Base-by-base conservation (phyloP, 805 yeast genomes). In the Blastobotrys robertii region DNA sequence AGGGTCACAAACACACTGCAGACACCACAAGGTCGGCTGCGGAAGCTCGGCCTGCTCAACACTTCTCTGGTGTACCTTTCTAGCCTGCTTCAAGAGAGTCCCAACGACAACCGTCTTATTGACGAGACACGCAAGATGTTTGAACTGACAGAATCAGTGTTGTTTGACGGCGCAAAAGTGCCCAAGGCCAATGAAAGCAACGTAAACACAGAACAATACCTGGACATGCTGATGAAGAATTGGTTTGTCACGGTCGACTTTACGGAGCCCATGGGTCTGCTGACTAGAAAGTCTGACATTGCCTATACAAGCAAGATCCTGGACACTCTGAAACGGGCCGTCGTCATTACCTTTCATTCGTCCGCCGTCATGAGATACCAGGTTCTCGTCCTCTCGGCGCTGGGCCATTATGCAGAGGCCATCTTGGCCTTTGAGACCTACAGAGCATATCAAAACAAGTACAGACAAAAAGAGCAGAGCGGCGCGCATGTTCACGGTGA, bases 281-380 rank as follows among this genome's bases (percentile, higher is more conserved):
- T 48, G 16, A 31, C 36, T 4, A 22, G 12, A 11, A 16, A 13
- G 8, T 30, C 34, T 7, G 45, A 45, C 8, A 39, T 46, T 9
- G 43, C 28, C 12, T 40, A 43, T 32, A 47, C 59, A 2, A 33
- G 41, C 29, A 39, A 39, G 15, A 44, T 56, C 1, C 41, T 50
- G 7, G 46, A 43, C 8, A 33, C 45, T 1, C 44, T 57, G 16
- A 34, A 43, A 32, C 37, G 46, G 14, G 54, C 55, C 8, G 46
- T 50, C 19, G 42, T 44, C 28, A 37, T 51, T 30, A 58, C 66
- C 3, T 63, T 62, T 46, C 62, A 64, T 45, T 63, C 67, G 4
- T 51, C 57, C 4, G 42, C 44, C n/a, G 49, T 63, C 15, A 51
- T 62, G 58, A 56, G 67, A 5, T 48, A 56, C 35, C 50, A 49